Base-by-base conservation (phyloP, 257 asterid genomes). In the Solanum bukasovii region DNA sequence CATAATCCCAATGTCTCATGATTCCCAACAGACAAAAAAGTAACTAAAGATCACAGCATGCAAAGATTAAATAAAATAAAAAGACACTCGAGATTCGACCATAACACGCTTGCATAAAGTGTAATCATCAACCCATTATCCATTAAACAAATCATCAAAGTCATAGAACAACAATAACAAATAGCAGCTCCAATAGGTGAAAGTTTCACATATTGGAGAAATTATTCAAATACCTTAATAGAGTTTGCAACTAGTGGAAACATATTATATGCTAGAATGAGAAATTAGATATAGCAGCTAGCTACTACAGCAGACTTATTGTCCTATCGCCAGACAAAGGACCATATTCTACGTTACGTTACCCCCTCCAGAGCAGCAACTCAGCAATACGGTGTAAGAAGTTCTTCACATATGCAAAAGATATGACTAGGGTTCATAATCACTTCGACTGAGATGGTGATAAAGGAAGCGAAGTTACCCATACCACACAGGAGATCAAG, bases 81-180 rank as follows among this genome's bases (percentile, higher is more conserved):
- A 29, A 49, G 40, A 46, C 85, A 20, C 29, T 29, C 59, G 31
- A 46, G 70, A 81, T 81, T 81, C 85, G 38, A 31, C 42, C 86
- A 31, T 82, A 49, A 82, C 86, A 82, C 86, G 86, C 86, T 82
- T 82, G 70, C 86, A 49, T 82, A 82, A 82, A 82, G 70, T 82
- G 70, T 18, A 46, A 82, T 82, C 86, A 82, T 82, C 86, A 49
- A 31, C 21, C 70, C 86, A 82, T 82, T 82, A 82, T 49, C 68
- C 37, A 31, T 29, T 49, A 82, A 49, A 29, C 29, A 29, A 81
- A 29, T 81, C 85, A 46, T 46, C 85, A 46, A 4, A 38, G 68
- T 46, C 67, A 5, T 82, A 49, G 4, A 18, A 29, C 13, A 82
- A 46, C 44, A 82, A 49, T 4, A 29, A 82, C 44, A 82, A 81